A percentile compares a stretch with the other conserved stretches of the same genome.
phyloP scores from a whole-genome alignment of 1,284 basidiomycete species.

The Filobasidium uniguttulatum region DNA sequence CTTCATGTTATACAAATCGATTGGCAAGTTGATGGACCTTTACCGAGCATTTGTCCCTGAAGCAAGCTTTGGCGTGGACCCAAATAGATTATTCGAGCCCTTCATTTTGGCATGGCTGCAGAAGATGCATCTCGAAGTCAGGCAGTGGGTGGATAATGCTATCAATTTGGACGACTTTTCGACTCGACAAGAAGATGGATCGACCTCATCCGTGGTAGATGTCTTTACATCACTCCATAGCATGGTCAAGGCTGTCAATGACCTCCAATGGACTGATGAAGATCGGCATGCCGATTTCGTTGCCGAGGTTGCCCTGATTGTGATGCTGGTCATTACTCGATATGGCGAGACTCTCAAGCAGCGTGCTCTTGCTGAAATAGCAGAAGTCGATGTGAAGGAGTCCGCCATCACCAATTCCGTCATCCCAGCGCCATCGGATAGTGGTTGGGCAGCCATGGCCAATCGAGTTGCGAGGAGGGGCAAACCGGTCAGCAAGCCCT shows the following conservation, averaged over 20 bases:
- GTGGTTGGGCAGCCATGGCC: constrained; percentile 8
- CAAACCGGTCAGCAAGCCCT: constrained; percentile 51
- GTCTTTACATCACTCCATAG: constrained; percentile 87
- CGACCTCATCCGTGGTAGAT: constrained; percentile 92
- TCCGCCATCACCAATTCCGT: not conserved
- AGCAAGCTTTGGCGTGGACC: constrained; percentile 48
- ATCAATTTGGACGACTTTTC: constrained; percentile 60
- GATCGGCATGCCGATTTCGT: constrained; percentile 82
- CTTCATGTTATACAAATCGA: constrained; percentile 64
- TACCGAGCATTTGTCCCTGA: constrained; percentile 41
- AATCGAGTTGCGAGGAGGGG: constrained; percentile 5
- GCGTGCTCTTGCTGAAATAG: constrained; percentile 7
- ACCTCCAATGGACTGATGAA: constrained; percentile 80
- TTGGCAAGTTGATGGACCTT: constrained; percentile 14
- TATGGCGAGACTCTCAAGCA: constrained; percentile 8
- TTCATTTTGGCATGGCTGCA: constrained; percentile 80
- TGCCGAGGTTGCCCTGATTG: constrained; percentile 58
- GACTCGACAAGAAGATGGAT: constrained; percentile 45
- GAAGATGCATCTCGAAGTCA: constrained; percentile 80
- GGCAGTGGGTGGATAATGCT: constrained; percentile 85
- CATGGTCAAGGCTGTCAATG: constrained; percentile 74
- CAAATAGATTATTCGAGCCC: constrained; percentile 66
- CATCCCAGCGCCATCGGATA: too few species aligned
- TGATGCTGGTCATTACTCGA: constrained; percentile 9
- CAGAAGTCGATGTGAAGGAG: constrained; percentile 3